Evolutionary conservation across 1,284 basidiomycete genomes (phyloP), one percentile per base, ranked within the genome.

Genomic region (Salmacisia buchloeana): DNA sequence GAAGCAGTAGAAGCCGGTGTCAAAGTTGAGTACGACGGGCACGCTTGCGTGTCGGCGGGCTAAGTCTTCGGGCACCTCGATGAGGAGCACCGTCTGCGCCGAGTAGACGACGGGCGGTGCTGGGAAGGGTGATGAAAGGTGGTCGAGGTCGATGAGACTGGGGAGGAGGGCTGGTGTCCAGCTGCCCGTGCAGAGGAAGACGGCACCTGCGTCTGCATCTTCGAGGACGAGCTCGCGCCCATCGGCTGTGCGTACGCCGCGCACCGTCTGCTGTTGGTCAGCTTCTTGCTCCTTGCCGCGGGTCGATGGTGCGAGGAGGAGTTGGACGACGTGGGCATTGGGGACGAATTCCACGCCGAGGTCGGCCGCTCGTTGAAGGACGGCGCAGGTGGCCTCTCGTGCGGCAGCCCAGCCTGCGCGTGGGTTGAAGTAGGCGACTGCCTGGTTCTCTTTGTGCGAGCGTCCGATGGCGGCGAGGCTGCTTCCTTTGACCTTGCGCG

Each of bases 361-460:
- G 4, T 81, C 72, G 7, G 73, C 73, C 2, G 93, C 86, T 62
- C 84, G 85, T 38, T 81, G 77, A 60, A 89, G 84, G 63, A 90
- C 81, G 12, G 85, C 80, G 5, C 81, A 74, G 6, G 91, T 79
- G 1, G 88, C 90, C 69, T 87, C 85, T 1, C 85, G 83, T 1
- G 92, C 90, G 75, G 89, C 84, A 1, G 86, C 90, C 93, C 93
- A 97, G 2, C 93, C 93, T 0, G 89, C 87, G 39, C 89, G 86
- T 1, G 81, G 82, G 76, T 93, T 94, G 57, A 88, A 73, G 76
- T 90, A 94, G 0, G 86, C 86, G 5, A 68, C 69, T 38, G 15
- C 41, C 41, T 15, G 18, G 12, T 15, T 6, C 18, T 7, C 41
- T 43, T 43, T 21, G 36, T 73, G 68, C 4, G 35, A 45, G 5